Conservation (phyloP, 148 eudicot genomes). For the Persicaria tinctoria region DNA sequence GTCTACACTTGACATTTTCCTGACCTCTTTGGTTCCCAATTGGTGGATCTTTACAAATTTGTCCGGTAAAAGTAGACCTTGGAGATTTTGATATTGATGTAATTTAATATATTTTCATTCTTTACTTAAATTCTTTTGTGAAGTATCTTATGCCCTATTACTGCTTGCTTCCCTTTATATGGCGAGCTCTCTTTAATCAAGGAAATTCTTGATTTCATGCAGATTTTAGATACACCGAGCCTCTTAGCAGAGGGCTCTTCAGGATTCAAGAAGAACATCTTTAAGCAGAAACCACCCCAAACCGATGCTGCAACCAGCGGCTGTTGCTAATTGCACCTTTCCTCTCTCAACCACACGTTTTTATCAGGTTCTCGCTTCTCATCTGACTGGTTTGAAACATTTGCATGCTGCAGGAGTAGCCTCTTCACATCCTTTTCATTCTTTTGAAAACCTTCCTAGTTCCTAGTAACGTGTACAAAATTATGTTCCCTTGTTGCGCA, state of each 20-base stretch:
- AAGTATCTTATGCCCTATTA: background rate
- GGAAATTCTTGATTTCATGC: constrained; percentile 16
- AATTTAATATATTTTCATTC: no score
- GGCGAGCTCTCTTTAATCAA: background rate
- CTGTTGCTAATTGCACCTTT: constrained; percentile 47
- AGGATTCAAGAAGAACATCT: constrained; percentile 59
- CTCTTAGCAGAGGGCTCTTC: constrained; percentile 72
- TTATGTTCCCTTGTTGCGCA: no score
- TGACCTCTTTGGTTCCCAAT: no score
- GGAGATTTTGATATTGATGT: no score
- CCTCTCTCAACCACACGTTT: background rate
- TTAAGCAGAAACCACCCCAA: constrained; percentile 61
- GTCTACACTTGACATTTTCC: no score
- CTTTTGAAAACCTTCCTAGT: no score
- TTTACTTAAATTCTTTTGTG: no score
- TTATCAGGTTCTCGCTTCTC: background rate
- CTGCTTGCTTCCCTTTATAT: background rate
- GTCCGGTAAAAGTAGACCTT: no score
- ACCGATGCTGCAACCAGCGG: constrained; percentile 51
- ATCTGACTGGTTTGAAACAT: background rate
- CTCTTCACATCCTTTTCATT: background rate
- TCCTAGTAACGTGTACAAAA: no score
- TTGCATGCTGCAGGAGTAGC: background rate
- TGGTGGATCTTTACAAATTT: no score
- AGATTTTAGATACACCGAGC: constrained; percentile 89